Evolutionary conservation across 495 filamentous ascomycete species (phyloP).

Genomic region (Rhizodiscina lignyota): DNA sequence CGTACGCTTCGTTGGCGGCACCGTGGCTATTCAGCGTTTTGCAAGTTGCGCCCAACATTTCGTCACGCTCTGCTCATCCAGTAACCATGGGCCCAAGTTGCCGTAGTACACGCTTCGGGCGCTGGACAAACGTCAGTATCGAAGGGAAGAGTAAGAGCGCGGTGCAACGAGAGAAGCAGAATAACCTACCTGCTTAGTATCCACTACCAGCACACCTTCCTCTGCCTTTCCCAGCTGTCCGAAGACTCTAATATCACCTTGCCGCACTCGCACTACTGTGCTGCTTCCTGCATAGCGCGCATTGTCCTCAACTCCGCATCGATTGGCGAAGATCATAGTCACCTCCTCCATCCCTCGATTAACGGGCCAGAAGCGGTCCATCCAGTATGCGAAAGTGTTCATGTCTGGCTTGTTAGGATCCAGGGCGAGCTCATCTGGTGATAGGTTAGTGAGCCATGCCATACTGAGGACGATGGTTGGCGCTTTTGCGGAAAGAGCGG

Average conservation of each 20-base stretch:
- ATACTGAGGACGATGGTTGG: conserved; percentile 68
- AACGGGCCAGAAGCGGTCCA: conserved; percentile 64
- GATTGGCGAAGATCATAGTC: conserved; percentile 71
- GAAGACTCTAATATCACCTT: conserved; percentile 49
- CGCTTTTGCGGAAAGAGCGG: conserved; percentile 45
- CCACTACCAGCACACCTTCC: conserved; percentile 47
- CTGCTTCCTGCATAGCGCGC: conserved; percentile 75
- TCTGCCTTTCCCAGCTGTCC: conserved; percentile 49
- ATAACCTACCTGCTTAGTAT: conserved; percentile 28
- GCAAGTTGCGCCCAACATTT: too few species aligned
- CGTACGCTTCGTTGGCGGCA: too few species aligned
- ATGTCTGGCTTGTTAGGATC: conserved; percentile 46
- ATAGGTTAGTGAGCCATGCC: conserved; percentile 61
- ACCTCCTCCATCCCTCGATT: conserved; percentile 37
- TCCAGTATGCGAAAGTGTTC: conserved; percentile 78
- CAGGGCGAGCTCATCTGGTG: conserved; percentile 27
- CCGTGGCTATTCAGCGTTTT: too few species aligned
- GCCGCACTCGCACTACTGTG: conserved; percentile 56
- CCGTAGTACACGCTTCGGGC: too few species aligned
- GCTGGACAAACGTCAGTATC: too few species aligned
- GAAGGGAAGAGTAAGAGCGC: too few species aligned
- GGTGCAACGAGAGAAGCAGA: too few species aligned
- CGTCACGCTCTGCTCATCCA: too few species aligned
- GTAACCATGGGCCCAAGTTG: too few species aligned
- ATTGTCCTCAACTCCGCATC: conserved; percentile 51